phyloP scores from a whole-genome alignment of 768 basidiomycete species.

The Suillus variegatus region DNA sequence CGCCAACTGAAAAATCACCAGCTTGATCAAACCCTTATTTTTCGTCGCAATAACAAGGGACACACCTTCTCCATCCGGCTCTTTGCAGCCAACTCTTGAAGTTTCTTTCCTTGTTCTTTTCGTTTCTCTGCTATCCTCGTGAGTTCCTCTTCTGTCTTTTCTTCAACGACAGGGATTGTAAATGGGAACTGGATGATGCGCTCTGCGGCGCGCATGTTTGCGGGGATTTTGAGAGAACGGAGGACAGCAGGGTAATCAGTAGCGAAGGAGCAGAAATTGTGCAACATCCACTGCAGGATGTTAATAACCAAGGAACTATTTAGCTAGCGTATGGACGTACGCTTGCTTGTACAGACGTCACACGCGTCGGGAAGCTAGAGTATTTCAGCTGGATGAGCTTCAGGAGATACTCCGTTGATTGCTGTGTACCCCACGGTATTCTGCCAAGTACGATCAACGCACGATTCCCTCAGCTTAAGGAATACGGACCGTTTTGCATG shows the following conservation, averaged over 20 bases:
- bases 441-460: conserved; percentile 41
- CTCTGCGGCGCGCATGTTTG: conserved; percentile 60
- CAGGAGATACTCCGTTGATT: conserved; percentile 88
- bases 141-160: conserved; percentile 92
- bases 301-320: background rate
- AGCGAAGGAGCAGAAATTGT: conserved; percentile 82
- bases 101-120: conserved; percentile 81
- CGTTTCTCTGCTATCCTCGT: conserved; percentile 74
- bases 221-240: conserved; percentile 66
- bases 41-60: background rate
- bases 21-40: background rate
- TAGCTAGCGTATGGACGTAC: conserved; percentile 44
- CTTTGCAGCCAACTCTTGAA: conserved; percentile 91
- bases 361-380: conserved; percentile 85
- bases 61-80: conserved; percentile 82
- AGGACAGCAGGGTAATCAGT: conserved; percentile 72
- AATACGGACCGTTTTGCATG: conserved; percentile 76
- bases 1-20: conserved; percentile 46
- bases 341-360: conserved; percentile 74
- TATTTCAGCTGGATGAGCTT: conserved; percentile 96
- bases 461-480: background rate
- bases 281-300: conserved; percentile 79
- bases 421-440: conserved; percentile 92
- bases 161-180: conserved; percentile 56
- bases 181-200: conserved; percentile 90